Evolutionary conservation across 345 rosid species (phyloP).

Genomic region (Rhizophora mangle): DNA sequence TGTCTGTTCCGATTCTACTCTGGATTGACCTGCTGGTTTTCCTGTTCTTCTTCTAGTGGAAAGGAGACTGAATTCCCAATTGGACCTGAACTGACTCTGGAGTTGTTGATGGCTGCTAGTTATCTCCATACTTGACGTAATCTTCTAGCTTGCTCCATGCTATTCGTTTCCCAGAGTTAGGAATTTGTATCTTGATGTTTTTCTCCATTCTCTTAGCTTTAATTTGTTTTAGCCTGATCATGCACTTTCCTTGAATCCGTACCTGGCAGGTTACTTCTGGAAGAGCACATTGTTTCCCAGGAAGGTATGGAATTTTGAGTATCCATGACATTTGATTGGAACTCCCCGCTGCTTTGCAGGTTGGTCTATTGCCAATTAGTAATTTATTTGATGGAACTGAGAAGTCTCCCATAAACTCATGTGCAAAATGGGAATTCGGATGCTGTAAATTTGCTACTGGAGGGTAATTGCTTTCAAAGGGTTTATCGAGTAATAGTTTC

Average conservation of each 20-base stretch:
- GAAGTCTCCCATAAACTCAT: background rate
- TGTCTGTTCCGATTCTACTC: background rate
- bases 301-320: background rate
- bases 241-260: background rate
- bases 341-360: background rate
- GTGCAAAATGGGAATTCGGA: too few species aligned
- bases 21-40: constrained; percentile 3
- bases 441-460: too few species aligned
- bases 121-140: constrained; percentile 59
- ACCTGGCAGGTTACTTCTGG: background rate
- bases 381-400: constrained; percentile 1
- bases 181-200: background rate
- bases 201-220: background rate
- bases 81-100: constrained; percentile 67
- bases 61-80: constrained; percentile 64
- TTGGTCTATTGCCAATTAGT: background rate
- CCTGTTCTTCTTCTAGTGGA: constrained; percentile 37
- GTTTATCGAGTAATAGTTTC: too few species aligned
- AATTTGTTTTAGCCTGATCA: background rate
- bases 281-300: background rate
- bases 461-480: too few species aligned
- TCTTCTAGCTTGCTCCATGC: constrained; percentile 7
- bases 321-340: background rate
- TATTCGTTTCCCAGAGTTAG: background rate
- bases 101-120: constrained; percentile 78